Base-by-base conservation (phyloP, 2,329 filamentous ascomycete species). In the Epichloe baconii region DNA sequence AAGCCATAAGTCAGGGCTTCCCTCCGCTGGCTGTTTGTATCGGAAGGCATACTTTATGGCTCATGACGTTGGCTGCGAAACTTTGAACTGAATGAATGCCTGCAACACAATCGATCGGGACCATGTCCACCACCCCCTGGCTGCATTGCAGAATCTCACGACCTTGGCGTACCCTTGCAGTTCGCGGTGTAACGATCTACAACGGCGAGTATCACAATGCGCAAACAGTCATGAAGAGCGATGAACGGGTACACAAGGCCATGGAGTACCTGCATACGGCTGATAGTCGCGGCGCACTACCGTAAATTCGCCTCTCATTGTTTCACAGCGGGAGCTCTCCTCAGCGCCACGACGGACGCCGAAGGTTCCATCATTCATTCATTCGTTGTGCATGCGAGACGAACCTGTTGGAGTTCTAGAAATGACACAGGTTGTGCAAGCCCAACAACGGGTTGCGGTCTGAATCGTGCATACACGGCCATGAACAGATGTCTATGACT, bases 151-250 rank as follows among this genome's bases (percentile, higher is more conserved):
- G 42, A 23, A 41, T 44, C 23, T 50, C 36, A 23, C 35, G 35
- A 45, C 15, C 43, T 14, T 44, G 31, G 8, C 26, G 36, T 31
- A 8, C n/a, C 41, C n/a, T 21, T 37, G 14, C 48, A 41, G 35
- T 21, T 45, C 23, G 48, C 43, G 35, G 48, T 45, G 48, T 34
- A n/a, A 50, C 48, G 43, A 21, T 50, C 19, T 42, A 45, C 42
- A 26, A n/a, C 35, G 15, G n/a, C 4, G 15, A 50, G 42, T 31
- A 41, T 34, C 43, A 35, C 42, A 40, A 41, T 40, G 19, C n/a
- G 36, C 48, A 50, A 50, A 50, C 48, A 21, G 43, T 35, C 23
- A 40, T 23, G 21, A 10, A 38, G 36, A 26, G 10, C 11, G 21
- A 34, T 31, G 10, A 14, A 44, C 19, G 35, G 48, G 21, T 45